phyloP scores from a whole-genome alignment of 495 filamentous ascomycete genomes.

The Lepraria neglecta region DNA sequence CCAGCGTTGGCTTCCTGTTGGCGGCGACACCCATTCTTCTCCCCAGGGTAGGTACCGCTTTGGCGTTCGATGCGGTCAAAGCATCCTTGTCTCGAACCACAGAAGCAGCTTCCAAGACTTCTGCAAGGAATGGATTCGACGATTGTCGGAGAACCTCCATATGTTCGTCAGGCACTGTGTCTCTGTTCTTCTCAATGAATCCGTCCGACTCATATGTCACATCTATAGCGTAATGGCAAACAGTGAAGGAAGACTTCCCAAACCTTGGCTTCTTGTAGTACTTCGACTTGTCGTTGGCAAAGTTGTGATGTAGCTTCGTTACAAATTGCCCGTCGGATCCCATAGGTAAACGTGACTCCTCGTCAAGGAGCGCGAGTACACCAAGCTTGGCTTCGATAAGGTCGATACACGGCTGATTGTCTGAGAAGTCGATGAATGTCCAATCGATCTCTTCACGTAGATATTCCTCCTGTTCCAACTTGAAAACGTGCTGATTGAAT shows the following conservation, averaged over 20 bases:
- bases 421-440: constrained; percentile 99
- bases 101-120: constrained; percentile 79
- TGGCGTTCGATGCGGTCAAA: constrained; percentile 61
- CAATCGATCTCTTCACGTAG: constrained; percentile 95
- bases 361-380: constrained; percentile 85
- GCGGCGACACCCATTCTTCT: constrained; percentile 85
- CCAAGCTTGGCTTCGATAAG: constrained; percentile 96
- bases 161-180: constrained; percentile 97
- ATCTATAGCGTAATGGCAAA: constrained; percentile 97
- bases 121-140: constrained; percentile 75
- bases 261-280: constrained; percentile 99
- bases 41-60: constrained; percentile 58
- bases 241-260: constrained; percentile 94
- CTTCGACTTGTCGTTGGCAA: constrained; percentile 82
- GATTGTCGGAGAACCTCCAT: constrained; percentile 84
- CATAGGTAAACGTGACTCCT: constrained; percentile 94
- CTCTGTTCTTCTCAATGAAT: constrained; percentile 99
- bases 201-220: constrained; percentile 99
- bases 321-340: constrained; percentile 97
- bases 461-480: constrained; percentile 98
- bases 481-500: constrained; percentile 99
- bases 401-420: constrained; percentile 99
- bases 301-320: constrained; percentile 94
- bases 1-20: constrained; percentile 92
- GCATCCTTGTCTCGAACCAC: constrained; percentile 85